Base-by-base conservation (phyloP, 441 rosid genomes). In the Populus trichocarpa region DNA sequence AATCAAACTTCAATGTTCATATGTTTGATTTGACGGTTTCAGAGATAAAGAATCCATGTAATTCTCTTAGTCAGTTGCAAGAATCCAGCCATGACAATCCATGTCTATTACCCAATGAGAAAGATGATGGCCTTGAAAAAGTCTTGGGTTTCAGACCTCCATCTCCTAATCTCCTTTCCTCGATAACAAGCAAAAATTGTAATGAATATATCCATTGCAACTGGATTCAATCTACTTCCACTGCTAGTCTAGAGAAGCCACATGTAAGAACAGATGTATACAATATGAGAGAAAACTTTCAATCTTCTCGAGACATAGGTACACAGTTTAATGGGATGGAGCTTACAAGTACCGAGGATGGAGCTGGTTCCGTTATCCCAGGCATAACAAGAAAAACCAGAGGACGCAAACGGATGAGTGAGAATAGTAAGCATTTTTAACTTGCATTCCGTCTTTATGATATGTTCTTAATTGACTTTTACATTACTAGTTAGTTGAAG, bases 1-100 rank as follows among this genome's bases (percentile, higher is more conserved):
- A 73, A 53, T 81, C 87, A 32, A 32, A 63, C 67, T 89, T 89
- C 65, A 36, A 69, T 30, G 87, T 85, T 12, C 66, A 69, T 73
- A 22, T 85, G 63, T 88, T 33, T 79, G 80, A 87, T 73, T 71
- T 83, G 59, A 57, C 84, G 11, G 68, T 70, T 69, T 85, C 83
- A 2, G 89, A 86, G 86, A 86, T 83, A 53, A 79, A 76, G 30
- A 84, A 85, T 80, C 85, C 80, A 10, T 30, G 65, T 35, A 73
- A 63, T 70, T n/a, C 67, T 67, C 71, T 25, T n/a, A 38, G 65
- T 38, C 69, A 72, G 40, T 76, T 76, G 71, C 77, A 57, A 25
- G 80, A 77, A 73, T 72, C 82, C 16, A 40, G 30, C 57, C 70
- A 59, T 33, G 72, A 69, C 38, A 23, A 72, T 71, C 74, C 66